Evolutionary conservation across 140 eudicot genomes (phyloP), one percentile per base, ranked within the genome.

Genomic region (Ambrosia hybrid): DNA sequence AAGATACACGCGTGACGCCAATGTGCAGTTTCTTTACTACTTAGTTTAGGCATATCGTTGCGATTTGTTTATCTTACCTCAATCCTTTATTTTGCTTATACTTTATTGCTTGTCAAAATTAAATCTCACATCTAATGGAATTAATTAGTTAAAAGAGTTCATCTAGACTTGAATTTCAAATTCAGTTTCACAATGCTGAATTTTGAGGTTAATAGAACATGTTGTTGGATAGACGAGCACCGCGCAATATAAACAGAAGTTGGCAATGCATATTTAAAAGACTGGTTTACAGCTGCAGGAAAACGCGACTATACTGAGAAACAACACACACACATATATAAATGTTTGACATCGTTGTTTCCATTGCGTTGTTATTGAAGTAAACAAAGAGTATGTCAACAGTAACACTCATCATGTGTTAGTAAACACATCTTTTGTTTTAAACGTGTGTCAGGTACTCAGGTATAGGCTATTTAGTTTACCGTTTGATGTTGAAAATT

Each of bases 371-470:
- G 51, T 39, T 37, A 36, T 38, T 62, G 11, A 13, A 62, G 51
- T 37, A 62, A 36, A 21, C 68, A 13, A 62, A 33, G 67, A 36
- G 36, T 61, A n/a, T 34, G 48, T 52, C 58, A 52, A 52, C 58
- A 52, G n/a, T n/a, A n/a, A n/a, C n/a, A n/a, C 58, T 17, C 58
- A 52, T 52, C 58, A 12, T 37, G 46, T 41, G 46, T 6, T 1
- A 41, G 46, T 53, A 53, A 53, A 14, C 59, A 53, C 26, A 53
- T 53, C 59, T 53, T 53, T 2, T 53, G 21, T 14, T 53, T 53
- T 4, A 53, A 13, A 53, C 21, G 2, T 53, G 59, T 53, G 59
- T 53, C 21, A 14, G 4, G 9, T 14, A 7, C n/a, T n/a, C n/a
- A n/a, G n/a, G n/a, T n/a, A n/a, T 53, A n/a, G 59, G 59, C 21